phyloP scores from a whole-genome alignment of 129 eudicot genomes.

The Arctium lappa region DNA sequence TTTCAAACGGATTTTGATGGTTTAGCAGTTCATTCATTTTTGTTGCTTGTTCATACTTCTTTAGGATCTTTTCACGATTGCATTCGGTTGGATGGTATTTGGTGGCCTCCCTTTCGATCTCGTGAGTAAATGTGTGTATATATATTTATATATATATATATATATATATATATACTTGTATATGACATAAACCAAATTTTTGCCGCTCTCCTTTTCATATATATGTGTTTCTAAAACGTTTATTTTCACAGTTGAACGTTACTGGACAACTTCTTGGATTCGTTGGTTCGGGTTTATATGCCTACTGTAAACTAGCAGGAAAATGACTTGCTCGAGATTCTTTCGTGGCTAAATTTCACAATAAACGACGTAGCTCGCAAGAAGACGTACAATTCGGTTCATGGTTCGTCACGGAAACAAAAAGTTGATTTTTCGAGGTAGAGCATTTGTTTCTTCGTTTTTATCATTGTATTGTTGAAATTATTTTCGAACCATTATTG shows the following conservation, averaged over 20 bases:
- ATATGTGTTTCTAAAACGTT: not conserved
- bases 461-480: not conserved
- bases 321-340: constrained; percentile 26
- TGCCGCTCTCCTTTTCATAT: not conserved
- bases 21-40: not conserved
- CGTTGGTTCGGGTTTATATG: constrained; percentile 86
- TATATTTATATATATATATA: too few relatives aligned
- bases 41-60: not conserved
- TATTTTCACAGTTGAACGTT: constrained; percentile 69
- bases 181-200: not conserved
- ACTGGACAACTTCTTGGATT: constrained; percentile 82
- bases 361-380: not conserved
- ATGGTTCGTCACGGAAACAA: not conserved
- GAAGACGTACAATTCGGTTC: not conserved
- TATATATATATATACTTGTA: not conserved
- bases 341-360: not conserved
- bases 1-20: not conserved
- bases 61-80: constrained; percentile 81
- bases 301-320: constrained; percentile 74
- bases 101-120: constrained; percentile 96
- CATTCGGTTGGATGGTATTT: constrained; percentile 82
- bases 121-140: constrained; percentile 38
- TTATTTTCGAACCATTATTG: not conserved
- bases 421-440: not conserved
- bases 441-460: not conserved